Conservation (phyloP, 176 grass and related monocot genomes). For the Lolium multiflorum region DNA sequence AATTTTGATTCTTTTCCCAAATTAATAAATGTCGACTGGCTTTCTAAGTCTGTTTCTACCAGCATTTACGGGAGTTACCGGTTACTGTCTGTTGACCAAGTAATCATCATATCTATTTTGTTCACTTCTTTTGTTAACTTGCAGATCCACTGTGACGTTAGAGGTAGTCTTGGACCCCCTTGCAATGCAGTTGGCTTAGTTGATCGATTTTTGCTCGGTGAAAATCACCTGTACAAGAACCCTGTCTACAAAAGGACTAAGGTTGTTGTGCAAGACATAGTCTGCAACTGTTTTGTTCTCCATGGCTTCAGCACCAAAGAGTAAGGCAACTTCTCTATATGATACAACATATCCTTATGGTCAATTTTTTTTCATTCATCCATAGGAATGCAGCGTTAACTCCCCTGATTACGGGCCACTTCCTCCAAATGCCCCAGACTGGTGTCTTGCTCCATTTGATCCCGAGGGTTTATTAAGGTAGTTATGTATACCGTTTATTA, state of each 20-base stretch:
- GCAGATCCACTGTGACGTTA: conserved; percentile 80
- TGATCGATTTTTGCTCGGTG: conserved; percentile 79
- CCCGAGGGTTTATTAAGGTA: conserved; percentile 97
- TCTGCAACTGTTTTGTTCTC: neutral
- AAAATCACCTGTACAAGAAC: conserved; percentile 85
- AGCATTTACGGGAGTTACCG: conserved; percentile 5
- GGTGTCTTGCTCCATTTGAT: conserved; percentile 95
- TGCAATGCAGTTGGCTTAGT: conserved; percentile 91
- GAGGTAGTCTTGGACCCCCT: conserved; percentile 85
- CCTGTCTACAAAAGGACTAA: conserved; percentile 95
- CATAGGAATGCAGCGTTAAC: conserved; percentile 90
- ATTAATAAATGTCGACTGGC: neutral
- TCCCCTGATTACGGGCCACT: conserved; percentile 94
- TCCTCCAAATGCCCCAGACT: conserved; percentile 76
- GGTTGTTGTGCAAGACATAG: conserved; percentile 51
- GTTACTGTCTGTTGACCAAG: neutral
- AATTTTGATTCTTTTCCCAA: neutral
- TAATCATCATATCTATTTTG: conserved; percentile 14
- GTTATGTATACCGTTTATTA: neutral
- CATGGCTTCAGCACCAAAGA: neutral
- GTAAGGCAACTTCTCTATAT: neutral
- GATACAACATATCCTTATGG: neutral
- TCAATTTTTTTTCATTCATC: conserved; percentile 35
- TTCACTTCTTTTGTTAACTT: conserved; percentile 44
- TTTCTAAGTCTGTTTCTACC: conserved; percentile 12